phyloP scores from a whole-genome alignment of 768 basidiomycete genomes.

The Flagelloscypha sp. region DNA sequence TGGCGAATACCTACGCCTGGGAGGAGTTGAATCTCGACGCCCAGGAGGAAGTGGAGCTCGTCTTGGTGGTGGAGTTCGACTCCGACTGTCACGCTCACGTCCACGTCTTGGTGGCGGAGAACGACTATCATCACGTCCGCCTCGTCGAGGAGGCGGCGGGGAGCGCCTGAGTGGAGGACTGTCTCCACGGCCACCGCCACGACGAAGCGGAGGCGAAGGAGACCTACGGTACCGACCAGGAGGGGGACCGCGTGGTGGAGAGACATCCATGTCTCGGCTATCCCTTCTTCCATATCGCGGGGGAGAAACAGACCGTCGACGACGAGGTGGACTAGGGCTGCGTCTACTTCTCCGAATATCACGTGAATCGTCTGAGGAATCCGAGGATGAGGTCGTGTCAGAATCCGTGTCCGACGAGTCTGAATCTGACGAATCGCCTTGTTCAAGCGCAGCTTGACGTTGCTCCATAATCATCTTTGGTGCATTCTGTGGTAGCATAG shows the following conservation, averaged over 20 bases:
- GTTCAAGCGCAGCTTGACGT: constrained; percentile 79
- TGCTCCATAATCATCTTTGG: constrained; percentile 92
- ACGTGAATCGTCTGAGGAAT: constrained; percentile 18
- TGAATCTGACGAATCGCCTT: constrained; percentile 39
- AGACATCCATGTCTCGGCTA: not conserved
- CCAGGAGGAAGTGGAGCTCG: no score
- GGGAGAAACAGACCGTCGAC: constrained; percentile 8
- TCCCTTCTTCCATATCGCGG: constrained; percentile 3
- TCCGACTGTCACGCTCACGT: constrained; percentile 10
- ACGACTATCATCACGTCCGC: constrained; percentile 11
- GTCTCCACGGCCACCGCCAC: constrained; percentile 4
- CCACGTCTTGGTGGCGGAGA: constrained; percentile 16
- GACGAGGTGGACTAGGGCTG: constrained; percentile 23
- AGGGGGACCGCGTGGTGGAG: constrained; percentile 10
- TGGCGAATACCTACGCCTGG: no score
- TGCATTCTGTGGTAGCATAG: constrained; percentile 60
- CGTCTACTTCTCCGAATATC: constrained; percentile 23
- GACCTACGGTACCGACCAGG: constrained; percentile 21
- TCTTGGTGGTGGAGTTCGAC: constrained; percentile 13
- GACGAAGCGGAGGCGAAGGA: constrained; percentile 20
- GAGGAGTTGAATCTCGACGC: no score
- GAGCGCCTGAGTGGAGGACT: constrained; percentile 7
- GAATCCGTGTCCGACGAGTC: constrained; percentile 29
- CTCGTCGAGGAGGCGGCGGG: constrained; percentile 8
- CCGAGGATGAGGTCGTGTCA: constrained; percentile 27